A percentile compares a stretch with the other conserved stretches of the same genome.
Evolutionary conservation across 495 filamentous ascomycete genomes (phyloP).

Genomic region (Penicillium flavigenum): DNA sequence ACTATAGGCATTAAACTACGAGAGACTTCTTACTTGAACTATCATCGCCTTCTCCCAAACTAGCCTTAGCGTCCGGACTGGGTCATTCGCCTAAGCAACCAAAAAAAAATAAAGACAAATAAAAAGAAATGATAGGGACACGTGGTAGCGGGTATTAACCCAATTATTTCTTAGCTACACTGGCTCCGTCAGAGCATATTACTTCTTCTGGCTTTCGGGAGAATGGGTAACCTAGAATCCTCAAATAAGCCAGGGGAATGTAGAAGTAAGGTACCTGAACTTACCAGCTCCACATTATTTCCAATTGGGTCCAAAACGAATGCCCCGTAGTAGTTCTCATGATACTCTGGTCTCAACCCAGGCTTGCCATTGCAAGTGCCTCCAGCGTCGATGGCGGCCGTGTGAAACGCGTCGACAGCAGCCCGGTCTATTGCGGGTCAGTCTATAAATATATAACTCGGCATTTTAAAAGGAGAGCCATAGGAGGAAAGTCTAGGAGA

Average conservation of each 20-base stretch:
- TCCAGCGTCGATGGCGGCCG: conserved; percentile 44
- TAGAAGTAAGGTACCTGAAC: conserved; percentile 5
- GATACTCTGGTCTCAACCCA: conserved; percentile 41
- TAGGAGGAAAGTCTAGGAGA: neutral
- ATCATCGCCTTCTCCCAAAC: no score
- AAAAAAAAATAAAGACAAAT: no score
- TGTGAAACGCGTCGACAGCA: conserved; percentile 41
- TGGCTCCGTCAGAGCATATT: neutral
- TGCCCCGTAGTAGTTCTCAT: conserved; percentile 47
- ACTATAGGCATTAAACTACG: no score
- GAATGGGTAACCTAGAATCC: neutral
- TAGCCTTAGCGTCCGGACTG: no score
- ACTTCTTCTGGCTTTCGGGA: neutral
- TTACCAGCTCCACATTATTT: conserved; percentile 52
- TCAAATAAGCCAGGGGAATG: neutral
- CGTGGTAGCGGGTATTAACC: no score
- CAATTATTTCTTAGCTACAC: neutral
- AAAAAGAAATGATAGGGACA: no score
- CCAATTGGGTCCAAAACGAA: conserved; percentile 53
- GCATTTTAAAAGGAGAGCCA: neutral
- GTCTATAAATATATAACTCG: neutral
- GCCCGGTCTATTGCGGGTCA: conserved; percentile 29
- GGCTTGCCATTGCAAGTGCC: conserved; percentile 48
- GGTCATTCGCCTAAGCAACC: no score
- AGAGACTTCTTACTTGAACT: no score